phyloP scores from a whole-genome alignment of 1,284 basidiomycete species.

The Hemileia vastatrix region DNA sequence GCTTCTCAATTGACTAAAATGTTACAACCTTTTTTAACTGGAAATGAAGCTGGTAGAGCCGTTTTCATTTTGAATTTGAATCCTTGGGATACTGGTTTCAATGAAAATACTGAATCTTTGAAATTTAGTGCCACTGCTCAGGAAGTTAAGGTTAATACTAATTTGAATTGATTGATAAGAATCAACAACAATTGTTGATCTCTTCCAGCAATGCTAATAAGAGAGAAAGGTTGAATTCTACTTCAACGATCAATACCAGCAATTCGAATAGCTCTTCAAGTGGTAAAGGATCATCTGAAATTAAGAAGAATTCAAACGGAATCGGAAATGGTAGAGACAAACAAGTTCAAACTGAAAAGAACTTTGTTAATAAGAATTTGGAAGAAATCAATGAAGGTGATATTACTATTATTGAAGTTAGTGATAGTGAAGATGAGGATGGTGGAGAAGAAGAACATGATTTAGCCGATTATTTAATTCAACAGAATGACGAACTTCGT shows the following conservation, averaged over 20 bases:
- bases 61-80: slow-evolving; percentile 44
- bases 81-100: slow-evolving; percentile 40
- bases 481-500: slow-evolving; percentile 39
- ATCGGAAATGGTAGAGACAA: neutral
- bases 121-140: slow-evolving; percentile 41
- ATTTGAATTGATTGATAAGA: neutral
- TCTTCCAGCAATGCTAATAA: slow-evolving; percentile 16
- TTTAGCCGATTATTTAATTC: slow-evolving; percentile 38
- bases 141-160: slow-evolving; percentile 30
- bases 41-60: slow-evolving; percentile 51
- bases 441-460: slow-evolving; percentile 30
- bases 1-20: slow-evolving; percentile 42
- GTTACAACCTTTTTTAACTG: slow-evolving; percentile 42
- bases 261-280: no score
- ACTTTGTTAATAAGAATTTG: neutral
- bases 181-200: neutral
- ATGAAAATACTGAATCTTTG: slow-evolving; percentile 42
- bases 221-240: slow-evolving; percentile 12
- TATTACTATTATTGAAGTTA: neutral
- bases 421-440: slow-evolving; percentile 13
- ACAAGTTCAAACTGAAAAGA: slow-evolving; percentile 2
- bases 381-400: neutral
- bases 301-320: neutral
- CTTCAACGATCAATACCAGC: no score
- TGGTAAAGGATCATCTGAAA: neutral